Evolutionary conservation across 2,329 filamentous ascomycete species (phyloP), one percentile per base, ranked within the genome.

Genomic region (Fusarium mangiferae): DNA sequence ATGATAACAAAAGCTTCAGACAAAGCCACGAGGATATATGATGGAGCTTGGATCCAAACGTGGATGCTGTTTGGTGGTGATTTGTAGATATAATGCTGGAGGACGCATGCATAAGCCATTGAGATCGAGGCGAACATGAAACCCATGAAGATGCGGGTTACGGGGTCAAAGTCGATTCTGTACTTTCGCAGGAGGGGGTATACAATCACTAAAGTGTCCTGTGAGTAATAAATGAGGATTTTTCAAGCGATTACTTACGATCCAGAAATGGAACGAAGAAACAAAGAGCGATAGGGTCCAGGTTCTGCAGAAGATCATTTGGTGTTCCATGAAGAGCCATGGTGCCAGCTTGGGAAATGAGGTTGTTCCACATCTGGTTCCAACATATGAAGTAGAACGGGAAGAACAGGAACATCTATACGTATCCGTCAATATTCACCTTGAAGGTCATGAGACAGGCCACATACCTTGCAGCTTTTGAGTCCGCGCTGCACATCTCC

Each of bases 321-420:
- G 62, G 62, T 4, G 62, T 65, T 22, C 62, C 62, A 2, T 65
- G 56, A 1, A 65, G 62, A 12, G 56, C 62, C 56, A 65, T 65
- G 15, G 56, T 62, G 3, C 56, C 62, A 12, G 62, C 56, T 28
- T 62, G 62, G 0, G 62, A 65, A 3, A 65, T 65, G 18, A 65
- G 56, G 7, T 62, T 62, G 7, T 65, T 62, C 62, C 56, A 65
- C 56, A 65, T 65, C 39, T 65, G 62, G 1, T 62, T 65, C 56
- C 62, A 65, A 12, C 62, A 65, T 5, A 65, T 65, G 4, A 65
- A 65, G n/a, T 65, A 65, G 20, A 65, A 65, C 2, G 56, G 62
- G 30, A 65, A 65, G 45, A 65, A 65, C 1, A 65, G 4, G 26
- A 62, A 65, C 56, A 65, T 65, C 62, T 62, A 7, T 1, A 24